Evolutionary conservation across 305 asterid genomes (phyloP).

Genomic region (Solanum hybrid): DNA sequence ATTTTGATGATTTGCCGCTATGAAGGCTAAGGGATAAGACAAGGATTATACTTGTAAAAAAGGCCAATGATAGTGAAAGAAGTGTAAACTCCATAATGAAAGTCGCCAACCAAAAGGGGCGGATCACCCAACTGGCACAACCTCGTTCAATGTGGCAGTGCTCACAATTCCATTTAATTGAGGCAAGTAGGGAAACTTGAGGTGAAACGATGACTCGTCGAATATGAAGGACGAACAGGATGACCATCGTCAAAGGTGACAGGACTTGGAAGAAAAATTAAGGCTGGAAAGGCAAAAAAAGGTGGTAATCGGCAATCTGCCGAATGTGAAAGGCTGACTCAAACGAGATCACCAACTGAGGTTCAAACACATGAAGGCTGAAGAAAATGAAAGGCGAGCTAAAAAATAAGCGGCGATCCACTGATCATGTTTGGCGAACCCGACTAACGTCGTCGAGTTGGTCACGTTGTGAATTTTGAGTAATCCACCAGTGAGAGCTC

Average conservation of each 20-base stretch:
- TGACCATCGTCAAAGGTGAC: background rate
- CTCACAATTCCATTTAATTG: background rate
- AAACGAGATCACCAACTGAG: background rate
- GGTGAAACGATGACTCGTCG: background rate
- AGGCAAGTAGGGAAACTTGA: background rate
- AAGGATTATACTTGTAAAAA: too few relatives aligned
- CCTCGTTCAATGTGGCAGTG: background rate
- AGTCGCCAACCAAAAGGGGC: background rate
- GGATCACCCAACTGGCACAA: background rate
- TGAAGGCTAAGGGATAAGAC: background rate
- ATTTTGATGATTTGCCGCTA: background rate
- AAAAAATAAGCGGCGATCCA: background rate
- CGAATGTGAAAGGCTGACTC: background rate
- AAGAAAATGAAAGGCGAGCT: background rate
- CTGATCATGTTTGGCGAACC: background rate
- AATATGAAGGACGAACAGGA: background rate
- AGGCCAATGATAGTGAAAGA: background rate
- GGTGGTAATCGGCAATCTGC: background rate
- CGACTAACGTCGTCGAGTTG: background rate
- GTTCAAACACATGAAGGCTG: background rate
- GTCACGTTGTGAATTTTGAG: background rate
- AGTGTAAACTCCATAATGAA: background rate
- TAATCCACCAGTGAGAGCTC: too few relatives aligned
- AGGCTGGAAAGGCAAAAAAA: background rate
- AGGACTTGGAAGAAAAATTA: background rate